These are phyloP conservation scores for Blastocystis sp. DNA, from an alignment of 352 stramenopile species.

Conservation along the genomic window DNA sequence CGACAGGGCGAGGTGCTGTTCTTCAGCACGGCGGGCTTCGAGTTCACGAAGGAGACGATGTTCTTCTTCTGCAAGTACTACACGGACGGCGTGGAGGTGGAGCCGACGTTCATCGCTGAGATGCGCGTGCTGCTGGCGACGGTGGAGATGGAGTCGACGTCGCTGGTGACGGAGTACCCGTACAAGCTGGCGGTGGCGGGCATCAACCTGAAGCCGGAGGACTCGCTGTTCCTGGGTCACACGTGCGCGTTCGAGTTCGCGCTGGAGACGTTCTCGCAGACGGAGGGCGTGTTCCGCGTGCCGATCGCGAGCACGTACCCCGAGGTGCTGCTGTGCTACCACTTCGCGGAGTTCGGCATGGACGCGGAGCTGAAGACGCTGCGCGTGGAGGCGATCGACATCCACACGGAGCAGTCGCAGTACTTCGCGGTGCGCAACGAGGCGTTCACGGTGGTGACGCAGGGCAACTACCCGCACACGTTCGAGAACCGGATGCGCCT, in stretches of 20 bases:
- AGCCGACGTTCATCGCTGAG: conserved; percentile 2
- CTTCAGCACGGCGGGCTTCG: background rate
- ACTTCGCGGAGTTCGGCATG: conserved; percentile 10
- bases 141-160: background rate
- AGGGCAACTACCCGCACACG: conserved; percentile 17
- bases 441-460: conserved; percentile 19
- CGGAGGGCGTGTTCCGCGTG: conserved; percentile 19
- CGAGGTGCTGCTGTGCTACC: conserved; percentile 33
- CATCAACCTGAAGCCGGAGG: background rate
- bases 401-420: conserved; percentile 25
- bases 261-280: background rate
- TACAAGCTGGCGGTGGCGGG: conserved; percentile 10
- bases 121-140: conserved; percentile 23
- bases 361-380: conserved; percentile 2
- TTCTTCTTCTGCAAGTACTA: conserved; percentile 60
- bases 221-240: conserved; percentile 15
- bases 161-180: conserved; percentile 62
- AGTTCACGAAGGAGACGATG: conserved; percentile 11
- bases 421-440: conserved; percentile 50
- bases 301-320: background rate
- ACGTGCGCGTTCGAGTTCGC: background rate
- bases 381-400: conserved; percentile 1
- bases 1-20: background rate
- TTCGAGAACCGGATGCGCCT: conserved; percentile 24
- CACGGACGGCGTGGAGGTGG: background rate